Percentiles rank a stretch among this genome's conserved stretches.
These are phyloP conservation scores for Gremmenia infestans DNA, from an alignment of 2,329 filamentous ascomycete species.

Conservation along the genomic window DNA sequence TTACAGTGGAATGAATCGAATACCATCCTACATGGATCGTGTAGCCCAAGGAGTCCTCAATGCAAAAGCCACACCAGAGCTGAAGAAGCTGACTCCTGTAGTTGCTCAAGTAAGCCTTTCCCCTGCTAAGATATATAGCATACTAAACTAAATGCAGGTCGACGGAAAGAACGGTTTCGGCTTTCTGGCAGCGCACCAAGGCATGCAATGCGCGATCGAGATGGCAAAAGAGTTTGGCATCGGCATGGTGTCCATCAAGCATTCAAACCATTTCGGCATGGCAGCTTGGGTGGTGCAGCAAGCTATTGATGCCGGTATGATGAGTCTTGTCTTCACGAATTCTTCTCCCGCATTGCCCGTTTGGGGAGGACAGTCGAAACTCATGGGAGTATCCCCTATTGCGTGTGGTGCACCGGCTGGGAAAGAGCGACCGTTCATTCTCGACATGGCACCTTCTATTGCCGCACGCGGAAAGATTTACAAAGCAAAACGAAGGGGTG, in stretches of 20 bases:
- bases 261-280: conserved; percentile 83
- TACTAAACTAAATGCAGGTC: conserved; percentile 1
- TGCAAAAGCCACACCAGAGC: conserved; percentile 50
- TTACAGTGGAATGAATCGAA: conserved; percentile 59
- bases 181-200: conserved; percentile 62
- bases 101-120: conserved; percentile 49
- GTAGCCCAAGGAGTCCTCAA: conserved; percentile 66
- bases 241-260: conserved; percentile 70
- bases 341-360: conserved; percentile 31
- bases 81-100: conserved; percentile 62
- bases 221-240: conserved; percentile 64
- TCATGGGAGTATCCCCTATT: conserved; percentile 32
- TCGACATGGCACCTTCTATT: conserved; percentile 70
- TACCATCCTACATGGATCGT: conserved; percentile 72
- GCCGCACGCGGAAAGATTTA: conserved; percentile 70
- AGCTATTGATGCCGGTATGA: conserved; percentile 66
- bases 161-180: conserved; percentile 69
- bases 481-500: conserved; percentile 61
- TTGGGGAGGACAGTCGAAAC: conserved; percentile 30
- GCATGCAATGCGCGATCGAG: conserved; percentile 62
- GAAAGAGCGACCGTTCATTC: conserved; percentile 59
- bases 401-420: conserved; percentile 65
- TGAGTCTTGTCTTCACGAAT: conserved; percentile 42
- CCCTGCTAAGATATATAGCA: not conserved
- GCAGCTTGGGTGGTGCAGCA: conserved; percentile 74